Evolutionary conservation across 2,329 filamentous ascomycete species (phyloP).

Genomic region (Neofusicoccum sp.): DNA sequence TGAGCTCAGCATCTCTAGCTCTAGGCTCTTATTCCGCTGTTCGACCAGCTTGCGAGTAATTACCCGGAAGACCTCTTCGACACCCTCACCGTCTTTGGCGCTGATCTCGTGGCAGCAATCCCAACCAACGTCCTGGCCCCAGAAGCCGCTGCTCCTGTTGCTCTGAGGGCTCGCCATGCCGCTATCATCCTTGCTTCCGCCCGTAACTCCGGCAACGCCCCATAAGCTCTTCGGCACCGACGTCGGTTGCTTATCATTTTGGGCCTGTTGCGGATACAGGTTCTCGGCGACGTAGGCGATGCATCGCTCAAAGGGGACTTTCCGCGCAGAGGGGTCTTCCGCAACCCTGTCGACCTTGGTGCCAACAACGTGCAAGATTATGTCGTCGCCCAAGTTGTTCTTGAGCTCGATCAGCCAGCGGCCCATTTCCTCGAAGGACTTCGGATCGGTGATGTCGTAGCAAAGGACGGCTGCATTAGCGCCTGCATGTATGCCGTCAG

Average conservation of each 20-base stretch:
- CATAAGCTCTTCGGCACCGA: conserved; percentile 26
- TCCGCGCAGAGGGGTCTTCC: conserved; percentile 73
- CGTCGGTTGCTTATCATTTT: conserved; percentile 23
- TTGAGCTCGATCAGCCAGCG: conserved; percentile 86
- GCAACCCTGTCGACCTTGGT: conserved; percentile 80
- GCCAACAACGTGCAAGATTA: conserved; percentile 92
- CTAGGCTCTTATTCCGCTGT: conserved; percentile 61
- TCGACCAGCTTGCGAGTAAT: conserved; percentile 84
- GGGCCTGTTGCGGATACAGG: conserved; percentile 56
- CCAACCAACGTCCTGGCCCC: conserved; percentile 93
- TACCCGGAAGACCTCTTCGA: conserved; percentile 94
- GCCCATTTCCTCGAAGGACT: conserved; percentile 89
- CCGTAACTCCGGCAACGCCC: conserved; percentile 31
- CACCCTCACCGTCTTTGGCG: conserved; percentile 90
- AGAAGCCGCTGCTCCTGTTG: conserved; percentile 71
- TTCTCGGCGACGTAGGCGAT: conserved; percentile 91
- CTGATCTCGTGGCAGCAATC: conserved; percentile 97
- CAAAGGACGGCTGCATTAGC: conserved; percentile 92
- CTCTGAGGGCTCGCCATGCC: conserved; percentile 50
- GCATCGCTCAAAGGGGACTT: conserved; percentile 92
- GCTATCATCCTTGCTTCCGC: conserved; percentile 39
- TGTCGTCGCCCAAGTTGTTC: conserved; percentile 72
- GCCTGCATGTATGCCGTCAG: conserved; percentile 49
- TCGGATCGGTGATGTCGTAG: conserved; percentile 87
- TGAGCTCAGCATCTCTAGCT: conserved; percentile 51